Conservation (phyloP, 306 rosid species). For the Lablab purpureus region DNA sequence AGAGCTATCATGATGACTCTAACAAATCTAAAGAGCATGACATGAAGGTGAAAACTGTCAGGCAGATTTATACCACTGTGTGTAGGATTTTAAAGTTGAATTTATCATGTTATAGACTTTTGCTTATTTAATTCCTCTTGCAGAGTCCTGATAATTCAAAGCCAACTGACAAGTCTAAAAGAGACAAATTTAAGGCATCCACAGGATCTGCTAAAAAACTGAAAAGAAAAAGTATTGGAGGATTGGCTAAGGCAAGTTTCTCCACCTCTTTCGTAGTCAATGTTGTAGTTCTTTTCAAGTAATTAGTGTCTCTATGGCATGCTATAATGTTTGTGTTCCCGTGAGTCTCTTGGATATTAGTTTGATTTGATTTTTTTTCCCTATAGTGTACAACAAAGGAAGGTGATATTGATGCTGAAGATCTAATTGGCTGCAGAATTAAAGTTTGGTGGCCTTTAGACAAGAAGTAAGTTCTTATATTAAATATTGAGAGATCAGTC, state of each 20-base stretch:
- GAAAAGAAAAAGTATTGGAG: constrained; percentile 77
- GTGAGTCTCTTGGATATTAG: constrained; percentile 37
- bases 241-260: constrained; percentile 73
- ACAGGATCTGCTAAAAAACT: constrained; percentile 62
- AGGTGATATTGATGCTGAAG: constrained; percentile 71
- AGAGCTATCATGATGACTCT: constrained; percentile 45
- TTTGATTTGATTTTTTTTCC: constrained; percentile 42
- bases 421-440: constrained; percentile 86
- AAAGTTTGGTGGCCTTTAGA: constrained; percentile 99
- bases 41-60: constrained; percentile 54
- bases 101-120: constrained; percentile 32
- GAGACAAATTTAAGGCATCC: constrained; percentile 58
- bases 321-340: constrained; percentile 30
- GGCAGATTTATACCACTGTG: constrained; percentile 19
- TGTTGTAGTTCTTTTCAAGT: constrained; percentile 36
- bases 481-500: constrained; percentile 32
- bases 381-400: constrained; percentile 72
- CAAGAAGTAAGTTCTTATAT: constrained; percentile 63
- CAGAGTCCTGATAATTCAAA: constrained; percentile 61
- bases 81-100: constrained; percentile 34
- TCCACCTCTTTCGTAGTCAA: constrained; percentile 38
- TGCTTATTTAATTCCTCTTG: constrained; percentile 49
- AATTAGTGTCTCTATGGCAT: constrained; percentile 11
- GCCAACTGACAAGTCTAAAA: constrained; percentile 56
- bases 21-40: constrained; percentile 64